phyloP scores from a whole-genome alignment of 805 yeast genomes.

The Cyberlindnera petersonii region DNA sequence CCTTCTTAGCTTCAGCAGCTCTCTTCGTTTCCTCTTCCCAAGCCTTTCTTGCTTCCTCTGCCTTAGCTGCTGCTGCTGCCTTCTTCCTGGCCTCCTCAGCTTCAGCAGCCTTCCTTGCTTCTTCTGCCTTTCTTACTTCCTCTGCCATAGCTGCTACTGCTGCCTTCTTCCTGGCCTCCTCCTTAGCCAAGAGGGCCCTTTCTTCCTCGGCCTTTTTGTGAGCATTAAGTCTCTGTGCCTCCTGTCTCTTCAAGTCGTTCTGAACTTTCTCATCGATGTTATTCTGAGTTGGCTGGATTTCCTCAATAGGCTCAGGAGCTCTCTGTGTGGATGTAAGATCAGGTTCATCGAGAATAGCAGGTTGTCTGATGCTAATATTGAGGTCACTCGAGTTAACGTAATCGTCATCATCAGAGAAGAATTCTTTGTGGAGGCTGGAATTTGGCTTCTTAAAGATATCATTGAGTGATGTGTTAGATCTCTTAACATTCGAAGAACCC shows the following conservation, averaged over 20 bases:
- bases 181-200: not conserved
- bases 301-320: not conserved
- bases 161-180: not conserved
- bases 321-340: not conserved
- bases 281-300: not conserved
- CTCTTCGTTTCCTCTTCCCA: conserved; percentile 2
- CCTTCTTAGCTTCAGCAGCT: not conserved
- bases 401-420: conserved; percentile 15
- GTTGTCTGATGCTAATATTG: too few relatives aligned
- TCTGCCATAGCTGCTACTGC: not conserved
- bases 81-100: not conserved
- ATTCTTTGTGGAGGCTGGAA: conserved; percentile 5
- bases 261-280: not conserved
- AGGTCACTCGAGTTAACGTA: too few relatives aligned
- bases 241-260: too few relatives aligned
- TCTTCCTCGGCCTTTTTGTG: not conserved
- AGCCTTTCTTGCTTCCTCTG: conserved; percentile 1
- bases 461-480: conserved; percentile 4
- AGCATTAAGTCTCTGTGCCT: too few relatives aligned
- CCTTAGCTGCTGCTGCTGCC: not conserved
- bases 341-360: conserved; percentile 1
- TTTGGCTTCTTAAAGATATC: conserved; percentile 3
- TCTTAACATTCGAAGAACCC: conserved; percentile 5
- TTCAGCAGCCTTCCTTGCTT: conserved; percentile 2
- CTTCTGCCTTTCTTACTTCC: not conserved